Percentiles rank a stretch among this genome's conserved stretches.
Evolutionary conservation across 23 red algal species (phyloP).

Genomic region (Cyanidium caldarium): DNA sequence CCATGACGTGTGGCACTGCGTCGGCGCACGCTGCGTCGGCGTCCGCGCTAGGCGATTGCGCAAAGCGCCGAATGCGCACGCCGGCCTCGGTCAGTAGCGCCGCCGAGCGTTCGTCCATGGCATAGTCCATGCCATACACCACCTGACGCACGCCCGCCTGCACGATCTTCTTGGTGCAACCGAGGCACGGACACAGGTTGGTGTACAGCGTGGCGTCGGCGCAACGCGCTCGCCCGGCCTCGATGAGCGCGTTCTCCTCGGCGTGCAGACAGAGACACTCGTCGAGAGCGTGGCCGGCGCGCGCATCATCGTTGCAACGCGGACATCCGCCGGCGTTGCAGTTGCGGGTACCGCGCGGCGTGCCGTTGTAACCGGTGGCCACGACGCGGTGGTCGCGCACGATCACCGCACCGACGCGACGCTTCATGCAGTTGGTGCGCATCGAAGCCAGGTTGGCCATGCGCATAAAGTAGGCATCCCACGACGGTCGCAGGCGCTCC

Average conservation of each 20-base stretch:
- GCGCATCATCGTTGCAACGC: slow-evolving; percentile 45
- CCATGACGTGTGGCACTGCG: too few relatives aligned
- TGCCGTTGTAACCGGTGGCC: slow-evolving; percentile 97
- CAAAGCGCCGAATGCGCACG: slow-evolving; percentile 16
- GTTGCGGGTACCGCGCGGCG: slow-evolving; percentile 46
- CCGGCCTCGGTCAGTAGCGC: slow-evolving; percentile 18
- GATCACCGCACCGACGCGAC: slow-evolving; percentile 81
- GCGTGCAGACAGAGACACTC: slow-evolving; percentile 90
- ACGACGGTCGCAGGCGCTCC: slow-evolving; percentile 46
- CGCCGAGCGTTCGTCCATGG: slow-evolving; percentile 18
- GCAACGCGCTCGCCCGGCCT: slow-evolving; percentile 80
- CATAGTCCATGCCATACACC: slow-evolving; percentile 41
- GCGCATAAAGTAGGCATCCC: slow-evolving; percentile 93
- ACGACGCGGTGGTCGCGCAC: slow-evolving; percentile 56
- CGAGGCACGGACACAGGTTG: slow-evolving; percentile 78
- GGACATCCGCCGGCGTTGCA: slow-evolving; percentile 80
- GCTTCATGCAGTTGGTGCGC: slow-evolving; percentile 93
- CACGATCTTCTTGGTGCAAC: slow-evolving; percentile 92
- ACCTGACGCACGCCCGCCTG: slow-evolving; percentile 49
- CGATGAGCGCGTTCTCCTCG: slow-evolving; percentile 98
- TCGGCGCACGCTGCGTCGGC: too few relatives aligned
- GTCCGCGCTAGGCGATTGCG: too few relatives aligned
- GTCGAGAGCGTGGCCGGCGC: slow-evolving; percentile 39
- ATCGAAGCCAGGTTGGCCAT: slow-evolving; percentile 59
- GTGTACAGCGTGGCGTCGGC: slow-evolving; percentile 56